Evolutionary conservation across 179 eudicot species (phyloP), one percentile per base, ranked within the genome.

Genomic region (Spergularia azorica): DNA sequence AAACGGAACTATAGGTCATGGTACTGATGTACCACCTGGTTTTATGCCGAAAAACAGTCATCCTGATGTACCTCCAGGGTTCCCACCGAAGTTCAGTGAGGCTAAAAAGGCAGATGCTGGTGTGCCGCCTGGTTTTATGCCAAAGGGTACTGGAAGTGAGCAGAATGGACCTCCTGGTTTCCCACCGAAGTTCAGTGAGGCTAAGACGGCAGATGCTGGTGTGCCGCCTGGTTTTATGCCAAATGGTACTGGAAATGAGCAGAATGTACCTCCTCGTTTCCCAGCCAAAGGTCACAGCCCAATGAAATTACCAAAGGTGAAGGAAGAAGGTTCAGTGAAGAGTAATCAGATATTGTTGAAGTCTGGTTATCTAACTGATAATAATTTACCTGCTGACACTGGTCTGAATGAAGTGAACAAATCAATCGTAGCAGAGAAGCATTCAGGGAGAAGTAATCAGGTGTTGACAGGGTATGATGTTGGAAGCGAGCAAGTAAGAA

Each of bases 91-190:
- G 32, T 9, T 41, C 7, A 64, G 46, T 3, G 16, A 32, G 32
- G 32, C 32, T 26, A 26, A 26, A 2, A 26, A 26, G 32, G 32
- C 32, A 26, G 2, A 26, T 12, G 54, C 50, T 3, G 79, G 52
- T 67, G 65, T 74, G 63, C 69, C 82, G 73, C 77, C 77, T 60
- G 68, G 68, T 15, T 77, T 59, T 43, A 8, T 26, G 26, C 66
- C 74, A 3, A 18, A 21, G 11, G 15, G 5, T 50, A 48, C 6
- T 21, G 51, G 54, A 16, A 70, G 50, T 39, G 54, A 18, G 43
- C 56, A 65, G 15, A 57, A 57, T 43, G 50, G 58, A 9, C 79
- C 79, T 21, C 73, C 67, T 12, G 81, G 76, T 3, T 15, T 72
- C 21, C 21, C 48, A 65, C 72, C 72, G 0, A 64, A 64, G 32